Evolutionary conservation across 2,329 filamentous ascomycete genomes (phyloP).

Genomic region (Aureobasidium lini): DNA sequence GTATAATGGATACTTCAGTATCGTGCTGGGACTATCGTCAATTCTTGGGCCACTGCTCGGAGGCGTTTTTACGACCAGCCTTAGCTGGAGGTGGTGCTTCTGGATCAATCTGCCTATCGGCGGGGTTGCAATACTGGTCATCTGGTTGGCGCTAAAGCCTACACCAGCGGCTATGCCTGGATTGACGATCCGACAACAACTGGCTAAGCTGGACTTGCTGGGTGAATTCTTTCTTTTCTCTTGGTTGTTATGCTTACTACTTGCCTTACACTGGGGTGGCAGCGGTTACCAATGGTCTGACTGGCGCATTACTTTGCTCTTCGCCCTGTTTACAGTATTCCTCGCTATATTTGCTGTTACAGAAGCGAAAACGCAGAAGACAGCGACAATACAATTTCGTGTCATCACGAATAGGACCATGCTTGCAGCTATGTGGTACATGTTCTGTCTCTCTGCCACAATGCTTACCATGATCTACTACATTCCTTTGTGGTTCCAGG

Average conservation of each 20-base stretch:
- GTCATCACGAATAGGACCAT: slow-evolving; percentile 36
- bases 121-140: slow-evolving; percentile 29
- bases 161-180: neutral
- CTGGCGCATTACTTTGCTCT: slow-evolving; percentile 38
- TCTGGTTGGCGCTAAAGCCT: slow-evolving; percentile 13
- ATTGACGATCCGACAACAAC: slow-evolving; percentile 20
- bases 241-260: slow-evolving; percentile 43
- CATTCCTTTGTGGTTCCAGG: slow-evolving; percentile 43
- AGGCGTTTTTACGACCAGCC: slow-evolving; percentile 30
- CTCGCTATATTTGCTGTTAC: slow-evolving; percentile 34
- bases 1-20: slow-evolving; percentile 44
- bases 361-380: slow-evolving; percentile 37
- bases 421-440: slow-evolving; percentile 33
- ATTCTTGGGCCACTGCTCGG: slow-evolving; percentile 43
- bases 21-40: slow-evolving; percentile 37
- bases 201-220: slow-evolving; percentile 36
- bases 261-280: slow-evolving; percentile 45
- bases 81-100: slow-evolving; percentile 44
- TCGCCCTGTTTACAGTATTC: slow-evolving; percentile 40
- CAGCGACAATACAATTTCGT: slow-evolving; percentile 40
- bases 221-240: slow-evolving; percentile 23
- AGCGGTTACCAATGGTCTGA: slow-evolving; percentile 39
- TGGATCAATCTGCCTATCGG: slow-evolving; percentile 48
- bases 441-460: slow-evolving; percentile 32
- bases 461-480: slow-evolving; percentile 41